phyloP scores from a whole-genome alignment of 768 basidiomycete genomes.

The Lepiota venenata region DNA sequence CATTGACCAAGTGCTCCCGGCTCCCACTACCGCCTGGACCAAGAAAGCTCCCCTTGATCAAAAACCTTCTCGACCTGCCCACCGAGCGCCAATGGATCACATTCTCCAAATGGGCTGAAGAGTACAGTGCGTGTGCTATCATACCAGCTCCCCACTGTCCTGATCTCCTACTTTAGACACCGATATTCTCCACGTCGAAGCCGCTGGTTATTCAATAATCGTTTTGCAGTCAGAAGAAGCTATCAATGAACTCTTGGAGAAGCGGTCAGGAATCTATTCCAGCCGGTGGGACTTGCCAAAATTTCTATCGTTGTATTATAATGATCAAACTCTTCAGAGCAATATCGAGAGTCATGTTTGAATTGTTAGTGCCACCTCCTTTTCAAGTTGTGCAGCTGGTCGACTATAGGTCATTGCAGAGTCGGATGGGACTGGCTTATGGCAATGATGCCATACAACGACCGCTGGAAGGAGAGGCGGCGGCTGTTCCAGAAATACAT shows the following conservation, averaged over 20 bases:
- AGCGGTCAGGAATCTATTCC: constrained; percentile 41
- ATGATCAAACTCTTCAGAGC: background rate
- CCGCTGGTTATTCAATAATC: constrained; percentile 15
- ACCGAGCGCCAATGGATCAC: constrained; percentile 36
- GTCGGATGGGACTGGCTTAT: background rate
- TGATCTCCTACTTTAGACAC: background rate
- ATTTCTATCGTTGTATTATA: constrained; percentile 7
- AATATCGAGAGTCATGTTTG: constrained; percentile 3
- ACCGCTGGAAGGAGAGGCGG: background rate
- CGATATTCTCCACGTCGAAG: constrained; percentile 3
- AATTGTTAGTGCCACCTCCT: constrained; percentile 2
- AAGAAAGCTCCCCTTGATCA: constrained; percentile 37
- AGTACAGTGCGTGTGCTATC: constrained; percentile 27
- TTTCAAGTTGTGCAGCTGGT: background rate
- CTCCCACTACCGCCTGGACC: constrained; percentile 37
- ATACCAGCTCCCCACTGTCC: background rate
- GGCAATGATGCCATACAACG: background rate
- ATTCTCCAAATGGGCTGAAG: constrained; percentile 36
- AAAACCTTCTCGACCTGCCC: constrained; percentile 42
- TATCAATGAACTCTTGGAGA: constrained; percentile 40
- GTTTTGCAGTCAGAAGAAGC: constrained; percentile 28
- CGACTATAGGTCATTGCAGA: too few species aligned
- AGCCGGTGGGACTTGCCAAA: constrained; percentile 28
- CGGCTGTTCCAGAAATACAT: background rate
- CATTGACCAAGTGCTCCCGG: constrained; percentile 12